Evolutionary conservation across 139 green algal species (phyloP).

Genomic region (Coccomyxa sp.): DNA sequence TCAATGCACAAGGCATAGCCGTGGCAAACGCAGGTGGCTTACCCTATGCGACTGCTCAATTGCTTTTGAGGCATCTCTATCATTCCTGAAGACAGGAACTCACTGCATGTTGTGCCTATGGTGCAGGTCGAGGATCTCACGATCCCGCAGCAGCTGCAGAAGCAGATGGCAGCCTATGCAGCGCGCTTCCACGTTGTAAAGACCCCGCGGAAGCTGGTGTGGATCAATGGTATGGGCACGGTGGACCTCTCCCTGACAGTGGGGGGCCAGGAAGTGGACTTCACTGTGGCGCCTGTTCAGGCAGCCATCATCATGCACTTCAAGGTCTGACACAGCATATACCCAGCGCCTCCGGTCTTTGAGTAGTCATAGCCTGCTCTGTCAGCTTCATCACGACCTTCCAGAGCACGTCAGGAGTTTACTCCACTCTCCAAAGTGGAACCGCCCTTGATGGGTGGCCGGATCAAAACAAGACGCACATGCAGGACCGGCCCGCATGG

Average conservation of each 20-base stretch:
- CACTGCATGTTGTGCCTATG: constrained; percentile 12
- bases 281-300: constrained; percentile 40
- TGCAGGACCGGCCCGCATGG: constrained; percentile 23
- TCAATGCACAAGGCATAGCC: too few relatives aligned
- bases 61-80: too few relatives aligned
- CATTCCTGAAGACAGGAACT: too few relatives aligned
- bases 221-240: constrained; percentile 63
- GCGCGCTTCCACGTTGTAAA: constrained; percentile 72
- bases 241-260: constrained; percentile 71
- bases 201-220: constrained; percentile 83
- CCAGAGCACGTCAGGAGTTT: too few relatives aligned
- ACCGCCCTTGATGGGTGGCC: too few relatives aligned
- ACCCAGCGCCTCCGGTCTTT: too few relatives aligned
- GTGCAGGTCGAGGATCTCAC: constrained; percentile 21
- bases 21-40: too few relatives aligned
- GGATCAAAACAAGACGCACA: background rate
- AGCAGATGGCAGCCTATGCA: constrained; percentile 35
- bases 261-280: constrained; percentile 31
- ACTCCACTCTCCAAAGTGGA: background rate
- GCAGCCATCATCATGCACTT: constrained; percentile 83
- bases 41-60: too few relatives aligned
- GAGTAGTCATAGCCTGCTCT: too few relatives aligned
- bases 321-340: too few relatives aligned
- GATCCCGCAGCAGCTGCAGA: constrained; percentile 3
- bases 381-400: too few relatives aligned